phyloP scores from a whole-genome alignment of 345 rosid genomes.

The Orychophragmus violaceus region DNA sequence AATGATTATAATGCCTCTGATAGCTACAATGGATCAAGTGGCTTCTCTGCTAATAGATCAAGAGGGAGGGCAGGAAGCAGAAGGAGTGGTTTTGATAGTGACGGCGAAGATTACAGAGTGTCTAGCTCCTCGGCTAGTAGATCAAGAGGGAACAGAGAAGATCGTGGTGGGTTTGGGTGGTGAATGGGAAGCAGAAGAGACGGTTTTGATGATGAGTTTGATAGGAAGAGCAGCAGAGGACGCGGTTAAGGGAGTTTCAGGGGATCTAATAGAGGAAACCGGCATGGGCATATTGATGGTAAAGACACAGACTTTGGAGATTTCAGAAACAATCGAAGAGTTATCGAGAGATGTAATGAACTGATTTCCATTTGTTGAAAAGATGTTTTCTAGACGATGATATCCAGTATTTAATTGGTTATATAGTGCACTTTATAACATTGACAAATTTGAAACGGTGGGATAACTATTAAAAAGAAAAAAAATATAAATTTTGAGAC shows the following conservation, averaged over 20 bases:
- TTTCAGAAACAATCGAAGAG: conserved; percentile 32
- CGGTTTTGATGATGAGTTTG: conserved; percentile 28
- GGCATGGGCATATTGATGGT: conserved; percentile 14
- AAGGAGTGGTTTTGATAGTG: no score
- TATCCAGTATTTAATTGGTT: no score
- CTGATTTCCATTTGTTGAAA: neutral
- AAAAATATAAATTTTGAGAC: neutral
- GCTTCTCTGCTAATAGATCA: no score
- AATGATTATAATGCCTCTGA: conserved; percentile 24
- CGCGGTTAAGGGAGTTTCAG: conserved; percentile 18
- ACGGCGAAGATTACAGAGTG: no score
- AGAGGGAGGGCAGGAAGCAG: no score
- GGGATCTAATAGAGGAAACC: conserved; percentile 25
- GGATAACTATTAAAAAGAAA: no score
- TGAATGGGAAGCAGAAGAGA: conserved; percentile 35
- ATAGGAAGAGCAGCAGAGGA: conserved; percentile 32
- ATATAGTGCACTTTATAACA: no score
- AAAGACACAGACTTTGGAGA: conserved; percentile 26
- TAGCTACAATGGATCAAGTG: conserved; percentile 16
- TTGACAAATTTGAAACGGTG: no score
- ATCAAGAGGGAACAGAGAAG: no score
- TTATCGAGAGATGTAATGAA: conserved; percentile 19
- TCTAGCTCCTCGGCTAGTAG: no score
- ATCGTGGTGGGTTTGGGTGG: conserved; percentile 26
- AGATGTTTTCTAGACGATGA: no score